Evolutionary conservation across 129 eudicot species (phyloP).

Genomic region (Escallonia rubra): DNA sequence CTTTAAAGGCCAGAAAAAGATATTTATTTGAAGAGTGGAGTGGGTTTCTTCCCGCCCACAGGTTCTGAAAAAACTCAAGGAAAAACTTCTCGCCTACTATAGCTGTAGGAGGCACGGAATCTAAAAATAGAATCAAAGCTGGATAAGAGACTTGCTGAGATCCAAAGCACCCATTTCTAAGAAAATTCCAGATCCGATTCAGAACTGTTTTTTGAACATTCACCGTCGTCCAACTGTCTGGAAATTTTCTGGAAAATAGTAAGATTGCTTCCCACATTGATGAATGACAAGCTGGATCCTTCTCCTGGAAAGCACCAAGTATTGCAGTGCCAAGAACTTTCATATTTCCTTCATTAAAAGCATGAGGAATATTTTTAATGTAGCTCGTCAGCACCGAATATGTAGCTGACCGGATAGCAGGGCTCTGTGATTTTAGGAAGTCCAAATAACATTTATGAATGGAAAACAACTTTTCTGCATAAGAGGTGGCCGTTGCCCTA

Average conservation of each 20-base stretch:
- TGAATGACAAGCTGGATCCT: constrained; percentile 75
- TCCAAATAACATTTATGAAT: constrained; percentile 60
- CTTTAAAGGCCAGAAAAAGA: constrained; percentile 59
- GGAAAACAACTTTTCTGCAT: constrained; percentile 54
- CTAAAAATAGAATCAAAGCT: constrained; percentile 62
- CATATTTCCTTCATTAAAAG: constrained; percentile 45
- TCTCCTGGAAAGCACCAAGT: constrained; percentile 86
- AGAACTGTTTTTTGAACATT: constrained; percentile 56
- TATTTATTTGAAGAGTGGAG: constrained; percentile 41
- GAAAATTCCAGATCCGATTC: constrained; percentile 62
- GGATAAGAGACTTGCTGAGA: constrained; percentile 94
- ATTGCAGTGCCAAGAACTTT: constrained; percentile 57
- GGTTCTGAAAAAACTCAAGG: constrained; percentile 58
- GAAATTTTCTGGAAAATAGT: constrained; percentile 52
- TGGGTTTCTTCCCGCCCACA: constrained; percentile 82
- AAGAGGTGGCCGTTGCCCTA: constrained; percentile 45
- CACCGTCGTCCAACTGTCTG: constrained; percentile 61
- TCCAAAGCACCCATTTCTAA: constrained; percentile 86
- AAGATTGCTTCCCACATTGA: constrained; percentile 86
- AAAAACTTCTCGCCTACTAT: constrained; percentile 46
- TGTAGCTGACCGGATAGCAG: constrained; percentile 71
- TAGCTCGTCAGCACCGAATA: constrained; percentile 65
- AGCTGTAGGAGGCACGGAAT: constrained; percentile 55
- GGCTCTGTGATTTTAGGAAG: constrained; percentile 58
- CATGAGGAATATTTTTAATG: constrained; percentile 61